These are phyloP conservation scores for Lathyrus oleraceus DNA, from an alignment of 306 rosid genomes.

Conservation along the genomic window DNA sequence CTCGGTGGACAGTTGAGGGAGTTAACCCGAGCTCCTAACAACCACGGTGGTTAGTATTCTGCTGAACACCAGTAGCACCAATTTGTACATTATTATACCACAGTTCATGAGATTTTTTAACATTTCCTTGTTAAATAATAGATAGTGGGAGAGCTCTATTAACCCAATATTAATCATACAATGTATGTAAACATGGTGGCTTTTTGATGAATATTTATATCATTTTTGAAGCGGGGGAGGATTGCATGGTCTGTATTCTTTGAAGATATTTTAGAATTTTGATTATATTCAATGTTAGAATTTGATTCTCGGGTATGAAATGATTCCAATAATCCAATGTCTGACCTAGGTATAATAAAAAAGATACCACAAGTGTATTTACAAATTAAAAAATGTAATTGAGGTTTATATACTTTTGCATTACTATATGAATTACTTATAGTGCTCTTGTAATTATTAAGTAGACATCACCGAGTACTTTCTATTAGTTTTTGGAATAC, in stretches of 20 bases:
- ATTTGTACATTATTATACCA: not conserved
- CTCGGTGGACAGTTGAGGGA: no score
- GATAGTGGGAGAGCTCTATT: not conserved
- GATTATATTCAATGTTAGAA: not conserved
- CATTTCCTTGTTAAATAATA: not conserved
- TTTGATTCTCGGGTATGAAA: not conserved
- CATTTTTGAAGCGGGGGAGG: not conserved
- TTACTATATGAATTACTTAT: constrained; percentile 20
- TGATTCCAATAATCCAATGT: not conserved
- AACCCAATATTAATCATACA: not conserved
- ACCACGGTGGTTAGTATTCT: no score
- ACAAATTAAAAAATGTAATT: not conserved
- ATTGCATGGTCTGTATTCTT: not conserved
- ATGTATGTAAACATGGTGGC: not conserved
- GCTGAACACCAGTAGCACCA: constrained; percentile 8
- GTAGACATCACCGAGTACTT: not conserved
- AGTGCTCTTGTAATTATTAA: not conserved
- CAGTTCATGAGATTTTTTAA: not conserved
- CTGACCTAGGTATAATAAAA: not conserved
- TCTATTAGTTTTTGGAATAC: not conserved
- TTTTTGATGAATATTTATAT: not conserved
- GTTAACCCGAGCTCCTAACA: no score
- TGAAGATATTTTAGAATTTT: no score
- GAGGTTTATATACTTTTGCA: not conserved
- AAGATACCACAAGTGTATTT: not conserved